Evolutionary conservation across 331 rosid genomes (phyloP), one percentile per base, ranked within the genome.

Genomic region (Saraca asoca): DNA sequence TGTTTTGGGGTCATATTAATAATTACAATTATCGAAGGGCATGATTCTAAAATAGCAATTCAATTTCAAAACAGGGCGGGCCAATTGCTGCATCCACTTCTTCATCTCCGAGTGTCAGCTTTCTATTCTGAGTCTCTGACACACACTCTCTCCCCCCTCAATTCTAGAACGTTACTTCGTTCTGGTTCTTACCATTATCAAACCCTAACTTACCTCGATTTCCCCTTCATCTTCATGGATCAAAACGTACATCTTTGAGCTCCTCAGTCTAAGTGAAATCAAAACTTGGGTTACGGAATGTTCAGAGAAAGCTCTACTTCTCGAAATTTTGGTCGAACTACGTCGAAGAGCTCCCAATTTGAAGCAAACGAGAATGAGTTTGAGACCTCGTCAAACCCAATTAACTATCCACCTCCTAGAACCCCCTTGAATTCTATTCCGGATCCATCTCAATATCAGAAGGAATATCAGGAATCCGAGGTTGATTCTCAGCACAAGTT

Each of bases 361-460:
- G 95, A 81, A 61, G 20, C 85, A 24, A 85, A 77, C 58, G 98
- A 92, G 80, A 92, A 92, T 70, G 88, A 74, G 11, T 83, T 82
- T 53, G 91, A 88, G 53, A 48, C 80, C 9, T 63, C 78, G 51
- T 69, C 59, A 13, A 82, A 69, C 62, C 76, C 57, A 17, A 34
- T 75, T 66, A 80, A 79, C 51, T 79, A 58, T 38, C 95, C 87
- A 19, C 96, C 88, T 13, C 95, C 91, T 0, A 78, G 98, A 71
- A 82, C 95, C 2, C 98, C 98, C 39, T 50, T 92, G n/a, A 79
- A 89, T 79, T 39, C 82, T 58, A 92, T 92, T 12, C 73, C 87
- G 1, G 98, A 89, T 64, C 98, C 98, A 11, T 82, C 88, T 39
- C 98, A 85, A 64, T 81, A 20, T 68, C 85, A 17, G 0, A 75